Base-by-base conservation (phyloP, 2,329 filamentous ascomycete species). In the Iodosphaeria phyllophila region DNA sequence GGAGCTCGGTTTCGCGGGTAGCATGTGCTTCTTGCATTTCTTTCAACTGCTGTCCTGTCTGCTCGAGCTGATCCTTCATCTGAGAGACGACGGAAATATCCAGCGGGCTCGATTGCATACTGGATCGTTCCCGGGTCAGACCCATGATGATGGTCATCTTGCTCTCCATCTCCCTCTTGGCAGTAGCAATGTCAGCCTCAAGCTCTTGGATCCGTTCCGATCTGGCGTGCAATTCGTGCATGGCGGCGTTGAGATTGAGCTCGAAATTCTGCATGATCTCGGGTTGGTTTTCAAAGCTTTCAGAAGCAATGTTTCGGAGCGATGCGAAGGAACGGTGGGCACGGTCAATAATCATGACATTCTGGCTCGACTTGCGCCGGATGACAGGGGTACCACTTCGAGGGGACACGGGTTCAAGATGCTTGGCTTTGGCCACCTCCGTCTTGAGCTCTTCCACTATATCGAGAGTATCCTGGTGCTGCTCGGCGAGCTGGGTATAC, bases 121-220 rank as follows among this genome's bases (percentile, higher is more conserved):
- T 93, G 3, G 82, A 86, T 30, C 91, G 65, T 50, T 98, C 91
- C 27, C 89, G 74, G 4, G 89, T 92, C 33, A 98, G 60, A 5
- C 89, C 89, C 16, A 82, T 80, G 38, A 98, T 95, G 43, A 98
- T 84, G 16, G 80, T 79, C 59, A 86, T 83, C 64, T 98, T 98
- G 33, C 68, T 74, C 44, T 98, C 89, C 75, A 95, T 92, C 48
- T 98, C 89, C 55, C 83, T 92, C 56, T 80, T 89, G 13, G 83
- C 69, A 4, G 70, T 73, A 14, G 72, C 59, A 28, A 93, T 67
- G 37, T 92, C 86, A 5, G 72, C 71, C 48, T 98, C 89, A 9
- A 98, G 60, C 39, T 84, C 74, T 42, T 91, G 79, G 26, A 93
- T 84, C 15, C 84, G 73, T 46, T 95, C 84, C 19, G 84, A 84